Base-by-base conservation (phyloP, 2,329 filamentous ascomycete species). In the Aspergillus puulaauensis region DNA sequence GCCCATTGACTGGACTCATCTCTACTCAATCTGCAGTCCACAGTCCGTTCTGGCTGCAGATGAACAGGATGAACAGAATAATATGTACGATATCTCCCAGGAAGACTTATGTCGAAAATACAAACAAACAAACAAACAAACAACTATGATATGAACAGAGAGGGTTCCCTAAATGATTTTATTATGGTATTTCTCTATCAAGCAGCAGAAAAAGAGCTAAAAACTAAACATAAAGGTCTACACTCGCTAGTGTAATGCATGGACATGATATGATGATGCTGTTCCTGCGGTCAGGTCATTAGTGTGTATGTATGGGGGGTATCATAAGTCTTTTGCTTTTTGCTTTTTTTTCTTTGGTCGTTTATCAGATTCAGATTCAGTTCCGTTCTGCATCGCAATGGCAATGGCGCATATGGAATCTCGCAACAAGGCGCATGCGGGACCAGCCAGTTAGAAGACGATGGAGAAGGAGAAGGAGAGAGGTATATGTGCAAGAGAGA, bases 201-300 rank as follows among this genome's bases (percentile, higher is more conserved):
- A 54, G 35, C 14, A 44, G 27, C 27, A 54, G 40, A 52, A 55
- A 21, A 48, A 48, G 15, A 41, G 44, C 44, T 49, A 57, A 57
- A 47, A 14, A 50, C 24, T 37, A 54, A 56, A 56, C 33, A 31
- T 31, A 39, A 56, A 58, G 45, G 23, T 51, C 61, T 65, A 62
- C 55, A 61, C 51, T 44, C 55, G 56, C 60, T 61, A 46, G 44
- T 54, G 54, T 55, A 49, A 53, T 57, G 40, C 24, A 49, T 59
- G 56, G 47, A 39, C 43, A 39, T 57, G 47, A 56, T 54, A 27
- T 37, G 12, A 15, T n/a, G 27, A 56, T 48, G 57, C 27, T 57
- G 58, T 52, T 37, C 35, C 35, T 59, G 59, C 35, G 55, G 45
- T 59, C 58, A 59, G 55, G 45, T 59, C 58, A 59, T 54, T 48